Evolutionary conservation across 805 yeast species (phyloP), one percentile per base, ranked within the genome.

Genomic region (Hanseniaspora nectarophila): DNA sequence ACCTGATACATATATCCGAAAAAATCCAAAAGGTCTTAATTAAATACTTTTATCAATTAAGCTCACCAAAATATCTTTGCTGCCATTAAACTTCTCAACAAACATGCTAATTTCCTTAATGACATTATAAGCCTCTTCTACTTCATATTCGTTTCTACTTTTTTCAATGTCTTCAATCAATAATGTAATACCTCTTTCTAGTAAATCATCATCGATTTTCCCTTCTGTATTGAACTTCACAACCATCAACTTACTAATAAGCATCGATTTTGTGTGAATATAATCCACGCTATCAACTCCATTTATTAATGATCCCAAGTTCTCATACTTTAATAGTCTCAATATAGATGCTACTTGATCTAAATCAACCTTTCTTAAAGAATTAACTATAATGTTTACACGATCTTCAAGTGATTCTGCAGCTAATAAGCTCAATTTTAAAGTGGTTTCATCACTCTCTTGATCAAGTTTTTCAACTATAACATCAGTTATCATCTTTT

Each of bases 321-420:
- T 20, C 5, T 15, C 13, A 18, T 42, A 49, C n/a, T 18, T 16
- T 7, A 26, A 15, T 5, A 49, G 23, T 2, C 16, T 15, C 8
- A 49, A 10, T 9, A 61, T 49, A 61, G 60, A 1, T 54, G 57
- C 45, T 7, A 42, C 46, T 21, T 49, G 43, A 8, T 34, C 21
- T 9, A 39, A 43, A 28, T 66, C 70, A 29, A 64, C 64, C 49
- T 66, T 66, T 43, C 70, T 57, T 40, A 66, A 45, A 51, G 68
- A 63, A 32, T 65, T 65, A 51, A 67, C 61, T 7, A 64, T 56
- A n/a, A 66, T 64, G 29, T 62, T 67, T 5, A 66, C 55, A 44
- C 45, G 23, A 43, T 37, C 10, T 13, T 35, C 20, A 37, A 16
- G 43, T 9, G 16, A 16, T 13, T 26, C 23, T 16, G 5, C 20